Evolutionary conservation across 2,329 filamentous ascomycete species (phyloP).

Genomic region (Pseudopithomyces maydicus): DNA sequence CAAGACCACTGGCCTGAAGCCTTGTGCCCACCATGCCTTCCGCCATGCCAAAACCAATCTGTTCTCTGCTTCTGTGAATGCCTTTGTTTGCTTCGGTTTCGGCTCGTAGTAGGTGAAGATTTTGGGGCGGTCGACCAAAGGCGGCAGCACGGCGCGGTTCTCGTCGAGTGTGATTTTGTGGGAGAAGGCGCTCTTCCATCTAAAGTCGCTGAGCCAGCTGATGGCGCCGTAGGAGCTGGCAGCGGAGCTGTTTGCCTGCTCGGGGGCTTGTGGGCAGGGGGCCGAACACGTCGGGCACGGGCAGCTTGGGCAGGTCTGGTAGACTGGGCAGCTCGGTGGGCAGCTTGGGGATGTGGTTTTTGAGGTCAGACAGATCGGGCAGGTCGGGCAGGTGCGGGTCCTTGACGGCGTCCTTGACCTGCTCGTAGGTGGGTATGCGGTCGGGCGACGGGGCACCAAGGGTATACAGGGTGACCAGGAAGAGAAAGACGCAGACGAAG

Average conservation of each 20-base stretch:
- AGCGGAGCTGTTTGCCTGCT: slow-evolving; percentile 77
- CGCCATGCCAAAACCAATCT: slow-evolving; percentile 85
- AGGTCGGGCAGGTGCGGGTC: slow-evolving; percentile 45
- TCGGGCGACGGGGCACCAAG: slow-evolving; percentile 43
- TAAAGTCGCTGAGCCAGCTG: slow-evolving; percentile 87
- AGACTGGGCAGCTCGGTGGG: slow-evolving; percentile 14
- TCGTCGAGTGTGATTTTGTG: slow-evolving; percentile 80
- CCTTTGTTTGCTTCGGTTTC: slow-evolving; percentile 65
- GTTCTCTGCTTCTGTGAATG: slow-evolving; percentile 73
- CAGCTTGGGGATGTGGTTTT: slow-evolving; percentile 30
- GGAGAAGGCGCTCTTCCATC: slow-evolving; percentile 90
- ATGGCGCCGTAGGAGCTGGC: slow-evolving; percentile 62
- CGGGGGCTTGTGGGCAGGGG: slow-evolving; percentile 73
- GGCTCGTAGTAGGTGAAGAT: slow-evolving; percentile 93
- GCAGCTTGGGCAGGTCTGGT: slow-evolving; percentile 23
- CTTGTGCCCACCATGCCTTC: slow-evolving; percentile 92
- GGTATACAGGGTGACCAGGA: slow-evolving; percentile 40
- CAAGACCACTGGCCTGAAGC: slow-evolving; percentile 84
- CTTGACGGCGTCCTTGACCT: slow-evolving; percentile 45
- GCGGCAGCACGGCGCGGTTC: slow-evolving; percentile 81
- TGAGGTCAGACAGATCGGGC: slow-evolving; percentile 22
- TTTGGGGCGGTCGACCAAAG: slow-evolving; percentile 68
- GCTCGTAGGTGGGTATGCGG: slow-evolving; percentile 44
- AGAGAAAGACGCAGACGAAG: slow-evolving; percentile 40
- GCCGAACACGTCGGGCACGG: slow-evolving; percentile 67